Percentiles rank a stretch among this genome's conserved stretches.
These are phyloP conservation scores for Mycosphaerella arachidis DNA, from an alignment of 2,329 filamentous ascomycete genomes.

Conservation along the genomic window DNA sequence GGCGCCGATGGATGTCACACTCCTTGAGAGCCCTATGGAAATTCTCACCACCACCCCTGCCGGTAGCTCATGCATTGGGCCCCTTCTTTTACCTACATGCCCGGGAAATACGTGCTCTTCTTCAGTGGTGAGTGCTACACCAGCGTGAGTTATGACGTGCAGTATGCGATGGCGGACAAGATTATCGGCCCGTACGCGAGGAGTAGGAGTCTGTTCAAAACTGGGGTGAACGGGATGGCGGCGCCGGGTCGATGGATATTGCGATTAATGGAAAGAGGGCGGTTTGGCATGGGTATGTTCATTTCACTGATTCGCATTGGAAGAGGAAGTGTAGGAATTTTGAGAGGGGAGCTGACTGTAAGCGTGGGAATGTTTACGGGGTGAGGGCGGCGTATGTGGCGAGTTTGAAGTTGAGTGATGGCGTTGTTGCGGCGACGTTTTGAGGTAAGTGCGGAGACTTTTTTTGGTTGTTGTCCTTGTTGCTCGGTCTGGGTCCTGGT, in stretches of 20 bases:
- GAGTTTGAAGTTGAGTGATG: conserved; percentile 9
- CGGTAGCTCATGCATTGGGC: conserved; percentile 34
- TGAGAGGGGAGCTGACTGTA: conserved; percentile 11
- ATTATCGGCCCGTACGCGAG: conserved; percentile 27
- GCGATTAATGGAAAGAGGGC: conserved; percentile 30
- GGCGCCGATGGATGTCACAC: conserved; percentile 28
- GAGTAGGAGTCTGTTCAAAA: conserved; percentile 24
- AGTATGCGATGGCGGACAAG: conserved; percentile 25
- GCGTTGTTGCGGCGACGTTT: conserved; percentile 3
- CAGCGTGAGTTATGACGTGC: conserved; percentile 27
- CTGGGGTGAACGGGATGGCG: conserved; percentile 23
- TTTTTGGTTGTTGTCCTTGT: background rate
- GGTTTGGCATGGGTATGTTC: conserved; percentile 30
- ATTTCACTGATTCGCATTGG: background rate
- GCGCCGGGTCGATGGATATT: conserved; percentile 30
- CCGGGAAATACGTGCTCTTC: conserved; percentile 31
- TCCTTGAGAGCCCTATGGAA: conserved; percentile 23
- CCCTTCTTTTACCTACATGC: conserved; percentile 25
- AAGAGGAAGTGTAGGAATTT: conserved; percentile 1
- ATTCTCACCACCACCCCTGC: conserved; percentile 26
- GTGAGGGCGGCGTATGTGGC: conserved; percentile 13
- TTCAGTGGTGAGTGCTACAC: conserved; percentile 31
- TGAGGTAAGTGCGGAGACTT: background rate
- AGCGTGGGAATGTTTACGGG: conserved; percentile 4
- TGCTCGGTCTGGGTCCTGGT: background rate